These are phyloP conservation scores for Strigomonas culicis DNA, from an alignment of 208 protist species.

Conservation along the genomic window DNA sequence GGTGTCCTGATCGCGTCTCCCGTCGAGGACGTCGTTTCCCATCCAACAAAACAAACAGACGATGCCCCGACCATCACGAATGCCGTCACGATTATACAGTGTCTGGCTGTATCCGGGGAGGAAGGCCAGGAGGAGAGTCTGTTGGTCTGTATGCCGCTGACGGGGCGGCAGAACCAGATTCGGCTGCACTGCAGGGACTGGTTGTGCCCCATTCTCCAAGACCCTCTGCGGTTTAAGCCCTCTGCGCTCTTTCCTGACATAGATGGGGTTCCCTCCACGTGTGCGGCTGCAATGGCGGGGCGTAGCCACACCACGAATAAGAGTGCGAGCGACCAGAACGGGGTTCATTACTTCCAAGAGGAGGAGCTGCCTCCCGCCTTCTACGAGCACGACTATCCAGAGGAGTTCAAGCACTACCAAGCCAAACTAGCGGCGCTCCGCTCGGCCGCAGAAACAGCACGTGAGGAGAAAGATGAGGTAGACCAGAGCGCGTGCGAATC, in stretches of 20 bases:
- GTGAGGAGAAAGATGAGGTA: background rate
- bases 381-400: background rate
- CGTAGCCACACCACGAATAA: background rate
- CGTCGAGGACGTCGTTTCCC: background rate
- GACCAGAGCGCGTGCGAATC: constrained; percentile 36
- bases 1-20: constrained; percentile 3
- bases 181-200: constrained; percentile 74
- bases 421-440: background rate
- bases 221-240: constrained; percentile 22
- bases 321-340: background rate
- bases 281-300: background rate
- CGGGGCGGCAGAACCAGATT: constrained; percentile 91
- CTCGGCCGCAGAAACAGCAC: background rate
- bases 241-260: background rate
- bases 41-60: background rate
- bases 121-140: constrained; percentile 24
- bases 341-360: constrained; percentile 13
- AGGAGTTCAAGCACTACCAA: background rate
- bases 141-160: constrained; percentile 84
- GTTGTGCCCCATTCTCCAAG: constrained; percentile 83
- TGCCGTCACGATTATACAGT: background rate
- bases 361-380: constrained; percentile 19
- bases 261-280: background rate
- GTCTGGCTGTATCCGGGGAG: background rate
- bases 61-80: background rate